Conservation (phyloP, 2,329 filamentous ascomycete genomes). For the Aspergillus awamori region DNA sequence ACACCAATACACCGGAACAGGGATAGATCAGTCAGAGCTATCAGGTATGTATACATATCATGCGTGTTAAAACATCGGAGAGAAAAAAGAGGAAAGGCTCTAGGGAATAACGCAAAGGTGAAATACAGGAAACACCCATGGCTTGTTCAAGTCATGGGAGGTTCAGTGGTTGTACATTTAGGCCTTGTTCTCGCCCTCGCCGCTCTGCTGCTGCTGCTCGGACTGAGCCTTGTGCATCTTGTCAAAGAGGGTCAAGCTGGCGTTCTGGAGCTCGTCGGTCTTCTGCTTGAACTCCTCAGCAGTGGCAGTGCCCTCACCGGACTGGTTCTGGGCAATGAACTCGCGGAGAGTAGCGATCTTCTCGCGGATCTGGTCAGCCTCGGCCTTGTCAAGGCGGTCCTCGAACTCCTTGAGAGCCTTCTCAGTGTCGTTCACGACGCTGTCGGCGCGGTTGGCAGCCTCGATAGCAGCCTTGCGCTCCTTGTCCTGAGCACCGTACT, state of each 20-base stretch:
- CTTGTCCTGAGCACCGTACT: slow-evolving; percentile 92
- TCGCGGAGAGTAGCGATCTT: slow-evolving; percentile 86
- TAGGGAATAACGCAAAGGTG: slow-evolving; percentile 30
- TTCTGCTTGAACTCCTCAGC: slow-evolving; percentile 96
- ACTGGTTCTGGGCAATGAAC: slow-evolving; percentile 91
- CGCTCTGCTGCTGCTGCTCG: slow-evolving; percentile 58
- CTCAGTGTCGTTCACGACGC: slow-evolving; percentile 95
- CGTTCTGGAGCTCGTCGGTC: slow-evolving; percentile 96
- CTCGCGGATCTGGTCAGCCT: slow-evolving; percentile 90
- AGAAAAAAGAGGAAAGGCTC: slow-evolving; percentile 33
- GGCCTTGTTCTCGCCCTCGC: slow-evolving; percentile 69
- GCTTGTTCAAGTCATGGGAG: slow-evolving; percentile 15
- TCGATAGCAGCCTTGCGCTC: slow-evolving; percentile 95
- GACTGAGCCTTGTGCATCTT: slow-evolving; percentile 98
- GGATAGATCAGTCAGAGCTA: slow-evolving; percentile 27
- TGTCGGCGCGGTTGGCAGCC: slow-evolving; percentile 95
- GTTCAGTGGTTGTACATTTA: slow-evolving; percentile 42
- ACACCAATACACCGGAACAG: slow-evolving; percentile 43
- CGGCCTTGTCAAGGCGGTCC: slow-evolving; percentile 94
- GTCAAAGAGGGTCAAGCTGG: slow-evolving; percentile 95
- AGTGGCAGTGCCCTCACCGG: slow-evolving; percentile 82
- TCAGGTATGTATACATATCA: slow-evolving; percentile 44
- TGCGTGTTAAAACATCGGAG: slow-evolving; percentile 28
- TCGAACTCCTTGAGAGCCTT: slow-evolving; percentile 96
- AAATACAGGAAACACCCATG: slow-evolving; percentile 21